A percentile compares a stretch with the other conserved stretches of the same genome.
These are phyloP conservation scores for Dicorynia guianensis DNA, from an alignment of 306 rosid species.

Conservation along the genomic window DNA sequence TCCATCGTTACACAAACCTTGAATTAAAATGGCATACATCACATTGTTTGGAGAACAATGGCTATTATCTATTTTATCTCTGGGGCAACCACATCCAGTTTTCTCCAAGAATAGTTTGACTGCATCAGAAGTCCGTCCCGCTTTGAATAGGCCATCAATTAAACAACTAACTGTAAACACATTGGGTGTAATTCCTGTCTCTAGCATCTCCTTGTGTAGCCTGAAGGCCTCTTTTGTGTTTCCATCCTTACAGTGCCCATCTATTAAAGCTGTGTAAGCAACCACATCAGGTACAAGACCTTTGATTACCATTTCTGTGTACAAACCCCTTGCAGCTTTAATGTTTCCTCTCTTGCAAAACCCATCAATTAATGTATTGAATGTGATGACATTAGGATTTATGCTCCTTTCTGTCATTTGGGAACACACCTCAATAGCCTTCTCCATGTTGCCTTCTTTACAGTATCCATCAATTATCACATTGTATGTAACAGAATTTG, in stretches of 20 bases:
- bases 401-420: constrained; percentile 64
- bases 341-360: constrained; percentile 67
- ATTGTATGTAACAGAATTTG: constrained; percentile 67
- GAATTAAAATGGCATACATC: constrained; percentile 64
- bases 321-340: constrained; percentile 67
- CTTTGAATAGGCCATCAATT: constrained; percentile 71
- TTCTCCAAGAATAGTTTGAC: constrained; percentile 60
- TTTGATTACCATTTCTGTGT: constrained; percentile 68
- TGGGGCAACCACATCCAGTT: constrained; percentile 38
- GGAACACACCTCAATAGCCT: constrained; percentile 71
- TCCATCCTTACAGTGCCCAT: constrained; percentile 69
- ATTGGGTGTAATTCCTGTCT: constrained; percentile 62
- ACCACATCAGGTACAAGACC: constrained; percentile 67
- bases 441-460: constrained; percentile 62
- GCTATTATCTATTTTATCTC: constrained; percentile 21
- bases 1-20: constrained; percentile 68
- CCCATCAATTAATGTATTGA: constrained; percentile 69
- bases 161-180: constrained; percentile 62
- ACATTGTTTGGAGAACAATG: constrained; percentile 57
- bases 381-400: constrained; percentile 65
- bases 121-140: constrained; percentile 64
- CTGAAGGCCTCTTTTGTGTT: constrained; percentile 60
- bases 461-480: constrained; percentile 66
- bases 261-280: constrained; percentile 72
- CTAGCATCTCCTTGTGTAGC: constrained; percentile 63